Percentiles rank a stretch among this genome's conserved stretches.
Evolutionary conservation across 345 rosid genomes (phyloP).

Genomic region (Mallotus nudiflorus): DNA sequence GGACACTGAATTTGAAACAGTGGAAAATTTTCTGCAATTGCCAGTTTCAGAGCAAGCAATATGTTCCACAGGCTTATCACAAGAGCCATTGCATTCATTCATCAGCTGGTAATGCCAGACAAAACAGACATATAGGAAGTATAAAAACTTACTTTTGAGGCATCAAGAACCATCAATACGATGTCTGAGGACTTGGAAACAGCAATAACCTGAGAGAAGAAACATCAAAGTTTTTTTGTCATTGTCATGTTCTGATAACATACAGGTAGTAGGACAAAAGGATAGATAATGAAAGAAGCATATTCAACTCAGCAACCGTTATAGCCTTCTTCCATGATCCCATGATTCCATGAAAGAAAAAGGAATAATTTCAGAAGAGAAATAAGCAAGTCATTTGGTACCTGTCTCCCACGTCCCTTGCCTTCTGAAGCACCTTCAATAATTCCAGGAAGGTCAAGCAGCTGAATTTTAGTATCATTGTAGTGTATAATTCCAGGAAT

Average conservation of each 20-base stretch:
- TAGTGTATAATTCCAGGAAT: slow-evolving; percentile 96
- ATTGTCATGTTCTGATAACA: slow-evolving; percentile 9
- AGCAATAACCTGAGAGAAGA: slow-evolving; percentile 86
- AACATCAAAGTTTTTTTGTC: slow-evolving; percentile 12
- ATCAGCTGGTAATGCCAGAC: neutral
- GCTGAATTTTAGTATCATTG: slow-evolving; percentile 94
- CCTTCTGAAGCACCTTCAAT: slow-evolving; percentile 99
- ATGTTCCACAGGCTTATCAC: neutral
- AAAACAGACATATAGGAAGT: neutral
- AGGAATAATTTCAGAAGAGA: neutral
- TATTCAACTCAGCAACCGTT: neutral
- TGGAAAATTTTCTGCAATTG: neutral
- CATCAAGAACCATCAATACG: slow-evolving; percentile 99
- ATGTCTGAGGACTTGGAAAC: slow-evolving; percentile 96
- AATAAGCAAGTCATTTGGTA: slow-evolving; percentile 15
- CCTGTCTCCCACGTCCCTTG: slow-evolving; percentile 99
- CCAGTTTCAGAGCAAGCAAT: neutral
- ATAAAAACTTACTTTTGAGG: slow-evolving; percentile 77
- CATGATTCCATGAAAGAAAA: neutral
- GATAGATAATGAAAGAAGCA: slow-evolving; percentile 1
- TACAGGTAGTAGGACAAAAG: slow-evolving; percentile 2
- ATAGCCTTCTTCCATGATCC: neutral
- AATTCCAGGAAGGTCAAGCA: slow-evolving; percentile 99
- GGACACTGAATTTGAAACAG: neutral
- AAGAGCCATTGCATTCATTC: neutral